Evolutionary conservation across 352 stramenopile genomes (phyloP).

Genomic region (Phytophthora tubulina): DNA sequence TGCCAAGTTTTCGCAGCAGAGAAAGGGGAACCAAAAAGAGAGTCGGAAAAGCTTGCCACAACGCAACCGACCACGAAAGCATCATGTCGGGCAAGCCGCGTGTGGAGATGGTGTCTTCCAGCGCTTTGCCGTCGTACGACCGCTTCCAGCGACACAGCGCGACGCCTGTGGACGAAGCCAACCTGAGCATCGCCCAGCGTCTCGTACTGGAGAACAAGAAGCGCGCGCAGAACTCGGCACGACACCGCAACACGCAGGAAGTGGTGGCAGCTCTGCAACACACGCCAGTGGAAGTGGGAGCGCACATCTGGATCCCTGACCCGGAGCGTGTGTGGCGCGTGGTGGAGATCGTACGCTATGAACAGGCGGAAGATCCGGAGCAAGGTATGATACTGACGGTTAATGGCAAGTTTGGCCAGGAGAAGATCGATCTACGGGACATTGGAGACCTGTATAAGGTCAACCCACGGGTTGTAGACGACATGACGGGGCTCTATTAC

Average conservation of each 20-base stretch:
- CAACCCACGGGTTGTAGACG: slow-evolving; percentile 87
- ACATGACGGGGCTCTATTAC: slow-evolving; percentile 91
- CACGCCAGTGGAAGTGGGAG: slow-evolving; percentile 77
- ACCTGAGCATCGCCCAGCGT: slow-evolving; percentile 80
- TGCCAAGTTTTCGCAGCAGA: too few species aligned
- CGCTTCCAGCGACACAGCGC: slow-evolving; percentile 77
- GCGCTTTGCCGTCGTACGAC: slow-evolving; percentile 80
- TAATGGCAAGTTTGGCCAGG: slow-evolving; percentile 74
- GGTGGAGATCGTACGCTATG: slow-evolving; percentile 78
- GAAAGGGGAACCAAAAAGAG: too few species aligned
- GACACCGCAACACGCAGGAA: slow-evolving; percentile 76
- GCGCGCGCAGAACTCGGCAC: slow-evolving; percentile 66
- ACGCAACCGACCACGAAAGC: not conserved
- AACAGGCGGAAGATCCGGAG: slow-evolving; percentile 55
- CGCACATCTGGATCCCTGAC: slow-evolving; percentile 90
- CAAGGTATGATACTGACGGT: slow-evolving; percentile 79
- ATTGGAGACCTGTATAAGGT: slow-evolving; percentile 89
- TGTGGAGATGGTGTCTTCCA: slow-evolving; percentile 71
- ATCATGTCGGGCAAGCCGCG: slow-evolving; percentile 56
- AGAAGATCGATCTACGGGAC: slow-evolving; percentile 82
- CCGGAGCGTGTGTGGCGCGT: slow-evolving; percentile 85
- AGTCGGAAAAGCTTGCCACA: not conserved
- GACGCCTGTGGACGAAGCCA: slow-evolving; percentile 63
- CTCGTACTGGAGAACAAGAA: slow-evolving; percentile 90
- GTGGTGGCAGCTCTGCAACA: slow-evolving; percentile 72